Evolutionary conservation across 139 green algal species (phyloP).

Genomic region (Closterium sp.): DNA sequence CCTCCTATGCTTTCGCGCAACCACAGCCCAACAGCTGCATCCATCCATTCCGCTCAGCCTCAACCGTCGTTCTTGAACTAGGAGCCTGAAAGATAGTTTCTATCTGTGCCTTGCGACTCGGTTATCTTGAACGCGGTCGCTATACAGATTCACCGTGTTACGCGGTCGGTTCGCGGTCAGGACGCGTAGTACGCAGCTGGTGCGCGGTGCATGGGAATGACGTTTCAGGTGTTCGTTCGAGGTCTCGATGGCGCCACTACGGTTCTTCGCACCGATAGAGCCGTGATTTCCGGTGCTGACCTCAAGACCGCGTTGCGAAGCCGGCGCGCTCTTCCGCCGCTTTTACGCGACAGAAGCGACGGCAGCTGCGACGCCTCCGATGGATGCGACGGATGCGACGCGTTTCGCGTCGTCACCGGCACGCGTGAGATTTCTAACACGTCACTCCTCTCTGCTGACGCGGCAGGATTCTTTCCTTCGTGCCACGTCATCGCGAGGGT

Average conservation of each 20-base stretch:
- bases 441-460: constrained; percentile 1
- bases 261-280: neutral
- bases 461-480: constrained; percentile 50
- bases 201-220: neutral
- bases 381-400: neutral
- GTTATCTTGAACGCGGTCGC: no score
- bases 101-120: no score
- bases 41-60: no score
- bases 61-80: no score
- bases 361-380: neutral
- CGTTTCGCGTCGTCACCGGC: neutral
- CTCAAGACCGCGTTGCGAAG: neutral
- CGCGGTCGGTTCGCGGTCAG: neutral
- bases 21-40: no score
- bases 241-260: neutral
- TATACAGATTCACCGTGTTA: no score
- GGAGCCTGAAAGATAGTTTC: no score
- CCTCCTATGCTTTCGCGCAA: no score
- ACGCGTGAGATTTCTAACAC: neutral
- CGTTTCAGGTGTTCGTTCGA: neutral
- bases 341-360: neutral
- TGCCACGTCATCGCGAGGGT: constrained; percentile 37
- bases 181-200: no score
- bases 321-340: neutral
- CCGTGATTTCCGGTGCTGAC: neutral